phyloP scores from a whole-genome alignment of 2,329 filamentous ascomycete genomes.

The Hawksworthiomyces lignivorus region DNA sequence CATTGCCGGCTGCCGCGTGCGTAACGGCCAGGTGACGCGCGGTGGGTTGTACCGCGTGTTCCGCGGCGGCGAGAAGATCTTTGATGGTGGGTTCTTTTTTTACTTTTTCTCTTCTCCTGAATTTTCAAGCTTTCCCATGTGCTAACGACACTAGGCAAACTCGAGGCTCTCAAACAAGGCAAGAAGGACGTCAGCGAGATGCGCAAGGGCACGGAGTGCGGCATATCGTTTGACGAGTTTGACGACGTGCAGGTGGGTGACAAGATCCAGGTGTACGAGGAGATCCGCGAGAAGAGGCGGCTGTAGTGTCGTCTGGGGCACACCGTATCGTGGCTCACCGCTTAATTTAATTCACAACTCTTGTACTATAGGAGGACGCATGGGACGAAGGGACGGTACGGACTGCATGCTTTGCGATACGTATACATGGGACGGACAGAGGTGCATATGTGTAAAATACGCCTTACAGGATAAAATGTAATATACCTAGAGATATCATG shows the following conservation, averaged over 20 bases:
- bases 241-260: slow-evolving; percentile 73
- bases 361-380: too few relatives aligned
- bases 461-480: too few relatives aligned
- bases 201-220: slow-evolving; percentile 89
- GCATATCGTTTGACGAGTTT: slow-evolving; percentile 77
- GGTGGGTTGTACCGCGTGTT: slow-evolving; percentile 62
- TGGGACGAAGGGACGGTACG: too few relatives aligned
- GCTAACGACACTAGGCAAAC: slow-evolving; percentile 49
- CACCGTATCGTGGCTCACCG: too few relatives aligned
- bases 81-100: slow-evolving; percentile 59
- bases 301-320: slow-evolving; percentile 37
- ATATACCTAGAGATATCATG: too few relatives aligned
- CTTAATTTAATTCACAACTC: too few relatives aligned
- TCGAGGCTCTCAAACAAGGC: slow-evolving; percentile 78
- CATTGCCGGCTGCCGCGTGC: slow-evolving; percentile 81
- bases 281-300: slow-evolving; percentile 61
- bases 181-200: slow-evolving; percentile 90
- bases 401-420: too few relatives aligned
- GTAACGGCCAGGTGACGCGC: slow-evolving; percentile 66
- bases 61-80: slow-evolving; percentile 62
- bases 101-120: neutral
- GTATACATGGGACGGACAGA: too few relatives aligned
- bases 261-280: slow-evolving; percentile 80
- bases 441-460: too few relatives aligned
- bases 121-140: slow-evolving; percentile 1